Conservation (phyloP, 2,329 filamentous ascomycete species). For the Fusarium abutilonis region DNA sequence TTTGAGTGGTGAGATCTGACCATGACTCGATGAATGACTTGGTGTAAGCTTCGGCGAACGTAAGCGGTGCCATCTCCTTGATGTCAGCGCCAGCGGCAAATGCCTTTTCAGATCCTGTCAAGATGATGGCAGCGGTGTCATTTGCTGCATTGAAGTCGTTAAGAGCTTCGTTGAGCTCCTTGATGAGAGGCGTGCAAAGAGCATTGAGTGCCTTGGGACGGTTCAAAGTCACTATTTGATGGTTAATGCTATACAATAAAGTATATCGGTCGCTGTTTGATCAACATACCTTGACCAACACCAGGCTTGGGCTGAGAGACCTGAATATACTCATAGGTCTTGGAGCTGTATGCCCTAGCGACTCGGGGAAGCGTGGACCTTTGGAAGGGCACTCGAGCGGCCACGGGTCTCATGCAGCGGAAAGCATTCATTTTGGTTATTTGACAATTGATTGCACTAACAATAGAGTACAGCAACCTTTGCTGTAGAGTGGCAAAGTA, state of each 20-base stretch:
- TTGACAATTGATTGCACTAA: neutral
- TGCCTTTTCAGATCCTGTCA: conserved; percentile 89
- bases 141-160: conserved; percentile 74
- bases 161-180: conserved; percentile 85
- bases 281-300: conserved; percentile 79
- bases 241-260: neutral
- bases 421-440: conserved; percentile 60
- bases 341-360: conserved; percentile 62
- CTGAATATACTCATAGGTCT: conserved; percentile 81
- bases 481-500: neutral
- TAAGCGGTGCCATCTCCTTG: conserved; percentile 96
- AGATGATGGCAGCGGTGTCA: conserved; percentile 77
- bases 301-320: conserved; percentile 86
- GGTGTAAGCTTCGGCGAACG: conserved; percentile 87
- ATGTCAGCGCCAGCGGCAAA: conserved; percentile 98
- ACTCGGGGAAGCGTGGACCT: conserved; percentile 66
- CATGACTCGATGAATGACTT: conserved; percentile 94
- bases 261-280: neutral
- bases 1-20: conserved; percentile 82
- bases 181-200: conserved; percentile 88
- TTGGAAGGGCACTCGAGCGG: conserved; percentile 59
- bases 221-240: conserved; percentile 80
- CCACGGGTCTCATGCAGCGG: conserved; percentile 68
- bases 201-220: conserved; percentile 96
- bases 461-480: conserved; percentile 6